A percentile compares a stretch with the other conserved stretches of the same genome.
These are phyloP conservation scores for Paramecium octaurelia DNA, from an alignment of 73 alveolate genomes.

Conservation along the genomic window DNA sequence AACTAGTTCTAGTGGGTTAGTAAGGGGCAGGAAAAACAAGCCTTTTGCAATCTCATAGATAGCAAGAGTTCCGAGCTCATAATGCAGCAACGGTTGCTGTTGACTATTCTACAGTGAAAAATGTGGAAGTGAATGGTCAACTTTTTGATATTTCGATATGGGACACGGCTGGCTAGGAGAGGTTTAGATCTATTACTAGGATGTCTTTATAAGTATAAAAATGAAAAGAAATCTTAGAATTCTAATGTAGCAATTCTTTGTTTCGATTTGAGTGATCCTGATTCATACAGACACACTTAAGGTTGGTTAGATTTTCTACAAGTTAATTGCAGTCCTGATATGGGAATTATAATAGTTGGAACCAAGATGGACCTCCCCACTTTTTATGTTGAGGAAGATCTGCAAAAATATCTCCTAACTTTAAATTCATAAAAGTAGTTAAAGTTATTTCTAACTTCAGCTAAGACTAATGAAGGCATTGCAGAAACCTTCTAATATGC, in stretches of 20 bases:
- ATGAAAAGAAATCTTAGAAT: background rate
- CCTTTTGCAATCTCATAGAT: background rate
- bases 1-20: background rate
- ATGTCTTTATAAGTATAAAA: background rate
- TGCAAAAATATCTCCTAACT: background rate
- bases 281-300: background rate
- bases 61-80: background rate
- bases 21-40: slow-evolving; percentile 20
- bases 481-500: background rate
- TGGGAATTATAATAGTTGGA: background rate
- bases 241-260: background rate
- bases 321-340: background rate
- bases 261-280: slow-evolving; percentile 28
- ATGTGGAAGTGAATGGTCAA: background rate
- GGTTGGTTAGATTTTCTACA: background rate
- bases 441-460: slow-evolving; percentile 22
- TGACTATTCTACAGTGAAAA: background rate
- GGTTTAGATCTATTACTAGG: background rate
- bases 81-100: background rate
- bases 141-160: background rate
- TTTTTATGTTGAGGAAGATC: background rate
- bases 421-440: background rate
- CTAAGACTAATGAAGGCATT: background rate
- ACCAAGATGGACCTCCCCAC: slow-evolving; percentile 15
- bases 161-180: slow-evolving; percentile 45